Percentiles rank a stretch among this genome's conserved stretches.
These are phyloP conservation scores for Boletales sp. DNA, from an alignment of 768 basidiomycete species.

Conservation along the genomic window DNA sequence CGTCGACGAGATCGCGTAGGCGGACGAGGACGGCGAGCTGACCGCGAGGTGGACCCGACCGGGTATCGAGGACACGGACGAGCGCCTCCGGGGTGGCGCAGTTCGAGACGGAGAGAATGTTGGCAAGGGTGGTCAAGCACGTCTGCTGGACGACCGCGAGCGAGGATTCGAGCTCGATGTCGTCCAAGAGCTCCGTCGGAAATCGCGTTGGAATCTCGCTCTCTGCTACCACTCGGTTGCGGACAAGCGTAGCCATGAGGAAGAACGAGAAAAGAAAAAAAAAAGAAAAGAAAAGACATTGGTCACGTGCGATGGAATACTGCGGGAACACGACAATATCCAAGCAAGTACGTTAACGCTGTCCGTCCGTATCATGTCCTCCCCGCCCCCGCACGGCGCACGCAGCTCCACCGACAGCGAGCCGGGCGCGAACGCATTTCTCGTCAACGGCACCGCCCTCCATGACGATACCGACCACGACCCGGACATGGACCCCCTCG, in stretches of 20 bases:
- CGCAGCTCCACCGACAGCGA: constrained; percentile 45
- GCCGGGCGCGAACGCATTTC: constrained; percentile 27
- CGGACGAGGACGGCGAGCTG: constrained; percentile 67
- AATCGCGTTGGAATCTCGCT: constrained; percentile 20
- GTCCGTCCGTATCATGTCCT: constrained; percentile 21
- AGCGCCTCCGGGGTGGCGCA: constrained; percentile 15
- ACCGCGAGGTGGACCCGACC: too few relatives aligned
- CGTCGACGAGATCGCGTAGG: constrained; percentile 52
- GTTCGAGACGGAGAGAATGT: constrained; percentile 42
- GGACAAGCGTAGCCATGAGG: constrained; percentile 32
- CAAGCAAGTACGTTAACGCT: too few relatives aligned
- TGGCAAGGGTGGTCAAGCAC: constrained; percentile 67
- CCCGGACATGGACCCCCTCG: constrained; percentile 45
- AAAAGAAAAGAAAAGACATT: too few relatives aligned
- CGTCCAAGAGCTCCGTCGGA: constrained; percentile 14
- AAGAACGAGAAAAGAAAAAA: too few relatives aligned
- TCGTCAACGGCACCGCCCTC: constrained; percentile 33
- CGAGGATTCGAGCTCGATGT: constrained; percentile 17
- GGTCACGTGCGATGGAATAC: too few relatives aligned
- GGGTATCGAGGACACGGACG: constrained; percentile 26
- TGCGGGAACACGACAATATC: too few relatives aligned
- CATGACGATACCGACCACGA: constrained; percentile 41
- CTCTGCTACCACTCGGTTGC: constrained; percentile 2
- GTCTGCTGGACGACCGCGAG: constrained; percentile 21
- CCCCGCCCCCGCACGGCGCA: constrained; percentile 21